A percentile compares a stretch with the other conserved stretches of the same genome.
Evolutionary conservation across 2,329 filamentous ascomycete species (phyloP).

Genomic region (Botrytis sinoallii): DNA sequence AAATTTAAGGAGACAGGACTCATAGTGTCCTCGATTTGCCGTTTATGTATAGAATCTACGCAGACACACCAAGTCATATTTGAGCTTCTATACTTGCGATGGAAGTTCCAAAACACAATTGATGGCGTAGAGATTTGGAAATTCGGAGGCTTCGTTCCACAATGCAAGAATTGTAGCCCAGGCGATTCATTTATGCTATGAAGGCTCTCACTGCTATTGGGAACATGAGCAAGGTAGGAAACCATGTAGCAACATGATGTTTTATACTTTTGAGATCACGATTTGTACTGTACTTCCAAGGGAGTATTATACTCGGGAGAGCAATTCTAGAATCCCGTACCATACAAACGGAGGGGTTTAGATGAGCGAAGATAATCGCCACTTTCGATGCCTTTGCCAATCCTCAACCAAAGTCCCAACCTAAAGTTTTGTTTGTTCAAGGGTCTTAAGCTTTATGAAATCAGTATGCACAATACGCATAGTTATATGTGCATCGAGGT

Average conservation of each 20-base stretch:
- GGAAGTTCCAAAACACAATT: background rate
- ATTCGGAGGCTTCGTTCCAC: background rate
- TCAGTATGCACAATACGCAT: background rate
- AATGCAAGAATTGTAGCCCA: background rate
- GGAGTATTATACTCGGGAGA: background rate
- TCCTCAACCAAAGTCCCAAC: background rate
- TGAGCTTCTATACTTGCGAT: background rate
- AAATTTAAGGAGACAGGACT: background rate
- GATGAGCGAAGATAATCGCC: background rate
- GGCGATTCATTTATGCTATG: background rate
- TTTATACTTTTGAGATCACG: background rate
- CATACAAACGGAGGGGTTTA: background rate
- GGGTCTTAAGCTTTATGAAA: background rate
- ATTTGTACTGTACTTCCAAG: background rate
- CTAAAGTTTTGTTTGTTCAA: background rate
- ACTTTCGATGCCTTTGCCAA: background rate
- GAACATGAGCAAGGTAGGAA: background rate
- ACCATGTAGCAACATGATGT: background rate
- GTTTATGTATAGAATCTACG: background rate
- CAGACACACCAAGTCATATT: background rate
- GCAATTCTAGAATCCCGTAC: background rate
- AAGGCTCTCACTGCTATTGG: background rate
- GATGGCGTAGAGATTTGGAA: background rate
- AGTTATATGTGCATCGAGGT: background rate
- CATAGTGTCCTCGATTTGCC: background rate